These are phyloP conservation scores for Cinnamomum micranthum DNA, from an alignment of 164 flowering plant genomes.

Conservation along the genomic window DNA sequence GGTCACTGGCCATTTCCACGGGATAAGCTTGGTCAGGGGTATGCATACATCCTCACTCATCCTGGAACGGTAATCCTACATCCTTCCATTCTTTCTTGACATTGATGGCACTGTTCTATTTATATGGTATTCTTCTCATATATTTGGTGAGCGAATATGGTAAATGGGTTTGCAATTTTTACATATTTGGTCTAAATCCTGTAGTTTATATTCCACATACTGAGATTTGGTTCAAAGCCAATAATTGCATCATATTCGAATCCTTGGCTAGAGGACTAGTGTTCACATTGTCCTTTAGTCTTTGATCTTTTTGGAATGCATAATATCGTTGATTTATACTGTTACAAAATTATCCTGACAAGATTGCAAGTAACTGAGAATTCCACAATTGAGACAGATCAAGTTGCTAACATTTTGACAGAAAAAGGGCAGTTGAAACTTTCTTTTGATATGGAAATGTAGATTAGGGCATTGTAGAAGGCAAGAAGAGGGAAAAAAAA, in stretches of 20 bases:
- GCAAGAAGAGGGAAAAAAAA: too few relatives aligned
- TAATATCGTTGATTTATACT: too few relatives aligned
- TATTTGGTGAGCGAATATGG: not conserved
- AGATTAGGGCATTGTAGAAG: too few relatives aligned
- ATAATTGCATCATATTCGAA: not conserved
- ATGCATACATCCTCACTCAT: constrained; percentile 63
- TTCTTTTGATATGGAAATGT: too few relatives aligned
- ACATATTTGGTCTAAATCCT: not conserved
- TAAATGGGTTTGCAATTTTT: not conserved
- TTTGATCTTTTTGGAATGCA: too few relatives aligned
- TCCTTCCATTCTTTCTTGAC: not conserved
- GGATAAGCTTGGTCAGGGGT: constrained; percentile 58
- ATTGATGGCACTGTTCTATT: not conserved
- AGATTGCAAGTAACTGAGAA: too few relatives aligned
- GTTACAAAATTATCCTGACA: too few relatives aligned
- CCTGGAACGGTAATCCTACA: constrained; percentile 52
- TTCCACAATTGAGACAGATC: too few relatives aligned
- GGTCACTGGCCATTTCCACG: constrained; percentile 72
- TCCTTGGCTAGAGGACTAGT: too few relatives aligned
- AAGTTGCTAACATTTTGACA: too few relatives aligned
- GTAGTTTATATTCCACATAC: not conserved
- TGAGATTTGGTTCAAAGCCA: not conserved
- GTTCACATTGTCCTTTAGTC: too few relatives aligned
- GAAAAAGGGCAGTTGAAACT: too few relatives aligned
- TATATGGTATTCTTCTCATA: not conserved